A percentile compares a stretch with the other conserved stretches of the same genome.
Evolutionary conservation across 495 filamentous ascomycete genomes (phyloP).

Genomic region (Friedmanniomyces endolithicus): DNA sequence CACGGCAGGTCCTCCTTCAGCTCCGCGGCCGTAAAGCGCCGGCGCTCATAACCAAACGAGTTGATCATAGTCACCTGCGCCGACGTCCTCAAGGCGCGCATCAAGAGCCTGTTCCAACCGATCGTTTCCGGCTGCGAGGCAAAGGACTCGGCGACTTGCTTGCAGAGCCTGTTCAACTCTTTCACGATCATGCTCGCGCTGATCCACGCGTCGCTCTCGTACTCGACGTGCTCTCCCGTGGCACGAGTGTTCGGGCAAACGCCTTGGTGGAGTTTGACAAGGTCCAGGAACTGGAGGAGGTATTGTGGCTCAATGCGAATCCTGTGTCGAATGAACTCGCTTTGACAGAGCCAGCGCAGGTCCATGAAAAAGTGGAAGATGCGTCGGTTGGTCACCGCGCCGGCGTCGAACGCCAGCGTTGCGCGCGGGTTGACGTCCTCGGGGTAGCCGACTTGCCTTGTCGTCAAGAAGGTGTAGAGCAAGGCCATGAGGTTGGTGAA

Average conservation of each 20-base stretch:
- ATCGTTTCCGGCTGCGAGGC: slow-evolving; percentile 45
- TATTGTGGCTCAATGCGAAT: slow-evolving; percentile 75
- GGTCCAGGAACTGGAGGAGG: slow-evolving; percentile 82
- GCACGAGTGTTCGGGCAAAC: slow-evolving; percentile 90
- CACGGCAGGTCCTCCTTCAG: slow-evolving; percentile 74
- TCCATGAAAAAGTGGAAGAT: slow-evolving; percentile 97
- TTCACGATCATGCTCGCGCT: slow-evolving; percentile 85
- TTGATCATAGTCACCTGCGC: slow-evolving; percentile 70
- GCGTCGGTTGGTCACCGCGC: slow-evolving; percentile 81
- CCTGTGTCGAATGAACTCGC: slow-evolving; percentile 71
- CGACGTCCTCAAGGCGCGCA: slow-evolving; percentile 60
- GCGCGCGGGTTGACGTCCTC: slow-evolving; percentile 71
- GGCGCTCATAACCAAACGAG: slow-evolving; percentile 78
- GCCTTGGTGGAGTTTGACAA: slow-evolving; percentile 89
- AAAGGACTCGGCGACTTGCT: slow-evolving; percentile 81
- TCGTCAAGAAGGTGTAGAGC: slow-evolving; percentile 92
- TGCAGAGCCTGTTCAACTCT: slow-evolving; percentile 83
- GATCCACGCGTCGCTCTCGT: slow-evolving; percentile 97
- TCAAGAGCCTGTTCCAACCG: slow-evolving; percentile 44
- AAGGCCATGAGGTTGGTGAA: slow-evolving; percentile 90
- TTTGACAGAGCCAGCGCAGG: slow-evolving; percentile 76
- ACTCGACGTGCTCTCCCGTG: slow-evolving; percentile 90
- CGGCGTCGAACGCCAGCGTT: slow-evolving; percentile 80
- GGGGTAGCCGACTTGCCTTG: slow-evolving; percentile 85
- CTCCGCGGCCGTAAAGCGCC: slow-evolving; percentile 74